These are phyloP conservation scores for Poterioochromonas sp. DNA, from an alignment of 352 stramenopile species.

Conservation along the genomic window DNA sequence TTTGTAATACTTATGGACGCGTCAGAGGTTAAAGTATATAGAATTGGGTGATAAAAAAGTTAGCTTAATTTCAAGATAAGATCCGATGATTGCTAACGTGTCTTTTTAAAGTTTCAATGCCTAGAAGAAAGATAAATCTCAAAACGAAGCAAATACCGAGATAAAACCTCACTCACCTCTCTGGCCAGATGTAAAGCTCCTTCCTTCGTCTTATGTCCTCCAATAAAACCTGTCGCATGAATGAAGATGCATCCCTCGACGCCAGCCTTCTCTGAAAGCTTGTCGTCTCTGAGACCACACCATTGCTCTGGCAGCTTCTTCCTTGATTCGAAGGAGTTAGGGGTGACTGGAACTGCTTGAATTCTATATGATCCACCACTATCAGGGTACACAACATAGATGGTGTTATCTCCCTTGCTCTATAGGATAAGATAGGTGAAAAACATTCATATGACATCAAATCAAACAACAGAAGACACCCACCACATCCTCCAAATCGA, in stretches of 20 bases:
- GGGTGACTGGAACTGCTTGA: conserved; percentile 86
- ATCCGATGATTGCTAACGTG: too few species aligned
- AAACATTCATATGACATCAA: neutral
- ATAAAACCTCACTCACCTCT: too few species aligned
- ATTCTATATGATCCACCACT: conserved; percentile 58
- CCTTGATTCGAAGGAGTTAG: conserved; percentile 80
- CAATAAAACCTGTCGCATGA: conserved; percentile 96
- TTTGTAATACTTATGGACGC: too few species aligned
- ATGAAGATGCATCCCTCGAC: conserved; percentile 90
- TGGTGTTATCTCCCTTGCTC: neutral
- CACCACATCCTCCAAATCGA: conserved; percentile 83
- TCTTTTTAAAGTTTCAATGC: too few species aligned
- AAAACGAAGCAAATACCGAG: too few species aligned
- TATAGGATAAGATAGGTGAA: neutral
- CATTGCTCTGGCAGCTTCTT: conserved; percentile 76
- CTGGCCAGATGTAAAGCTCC: conserved; percentile 86
- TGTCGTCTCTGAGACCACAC: conserved; percentile 83
- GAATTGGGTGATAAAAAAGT: too few species aligned
- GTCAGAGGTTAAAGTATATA: too few species aligned
- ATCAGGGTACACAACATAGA: conserved; percentile 51
- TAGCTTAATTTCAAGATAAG: too few species aligned
- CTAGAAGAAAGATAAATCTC: too few species aligned
- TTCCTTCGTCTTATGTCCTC: conserved; percentile 87
- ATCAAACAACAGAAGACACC: neutral
- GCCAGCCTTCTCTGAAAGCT: conserved; percentile 62